phyloP scores from a whole-genome alignment of 495 filamentous ascomycete species.

The Xylaria venustula region DNA sequence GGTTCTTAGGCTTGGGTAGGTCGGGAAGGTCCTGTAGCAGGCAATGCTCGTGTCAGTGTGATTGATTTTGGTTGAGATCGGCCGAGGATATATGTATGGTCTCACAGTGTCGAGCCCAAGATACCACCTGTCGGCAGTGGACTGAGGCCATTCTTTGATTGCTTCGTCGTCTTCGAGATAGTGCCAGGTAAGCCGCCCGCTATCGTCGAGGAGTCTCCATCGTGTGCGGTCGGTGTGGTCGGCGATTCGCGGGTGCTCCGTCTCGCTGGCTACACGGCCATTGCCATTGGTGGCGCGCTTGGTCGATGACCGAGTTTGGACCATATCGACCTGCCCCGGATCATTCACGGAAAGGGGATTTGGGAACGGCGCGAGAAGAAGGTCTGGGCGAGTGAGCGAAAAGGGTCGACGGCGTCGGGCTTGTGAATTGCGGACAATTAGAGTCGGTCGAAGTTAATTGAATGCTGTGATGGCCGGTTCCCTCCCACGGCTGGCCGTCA shows the following conservation, averaged over 20 bases:
- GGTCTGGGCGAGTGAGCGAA: background rate
- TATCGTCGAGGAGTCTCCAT: conserved; percentile 83
- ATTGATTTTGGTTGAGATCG: background rate
- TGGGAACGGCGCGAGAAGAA: no score
- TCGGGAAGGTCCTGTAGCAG: conserved; percentile 63
- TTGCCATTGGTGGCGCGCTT: conserved; percentile 34
- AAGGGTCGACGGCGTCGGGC: background rate
- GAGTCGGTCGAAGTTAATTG: background rate
- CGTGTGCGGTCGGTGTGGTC: conserved; percentile 69
- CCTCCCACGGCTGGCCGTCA: background rate
- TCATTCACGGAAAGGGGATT: no score
- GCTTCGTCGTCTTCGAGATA: conserved; percentile 82
- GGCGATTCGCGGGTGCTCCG: conserved; percentile 38
- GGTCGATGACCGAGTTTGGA: conserved; percentile 26
- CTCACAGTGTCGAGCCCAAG: conserved; percentile 60
- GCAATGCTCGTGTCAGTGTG: background rate
- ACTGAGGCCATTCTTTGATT: conserved; percentile 77
- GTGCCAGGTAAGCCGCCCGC: conserved; percentile 87
- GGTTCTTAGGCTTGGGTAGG: conserved; percentile 66
- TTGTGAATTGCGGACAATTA: no score
- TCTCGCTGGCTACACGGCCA: conserved; percentile 18
- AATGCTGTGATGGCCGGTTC: background rate
- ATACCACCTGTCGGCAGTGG: conserved; percentile 77
- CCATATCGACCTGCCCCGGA: conserved; percentile 18
- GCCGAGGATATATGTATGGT: conserved; percentile 45